Conservation (phyloP, 2,329 filamentous ascomycete genomes). For the Pseudopithomyces chartarum region DNA sequence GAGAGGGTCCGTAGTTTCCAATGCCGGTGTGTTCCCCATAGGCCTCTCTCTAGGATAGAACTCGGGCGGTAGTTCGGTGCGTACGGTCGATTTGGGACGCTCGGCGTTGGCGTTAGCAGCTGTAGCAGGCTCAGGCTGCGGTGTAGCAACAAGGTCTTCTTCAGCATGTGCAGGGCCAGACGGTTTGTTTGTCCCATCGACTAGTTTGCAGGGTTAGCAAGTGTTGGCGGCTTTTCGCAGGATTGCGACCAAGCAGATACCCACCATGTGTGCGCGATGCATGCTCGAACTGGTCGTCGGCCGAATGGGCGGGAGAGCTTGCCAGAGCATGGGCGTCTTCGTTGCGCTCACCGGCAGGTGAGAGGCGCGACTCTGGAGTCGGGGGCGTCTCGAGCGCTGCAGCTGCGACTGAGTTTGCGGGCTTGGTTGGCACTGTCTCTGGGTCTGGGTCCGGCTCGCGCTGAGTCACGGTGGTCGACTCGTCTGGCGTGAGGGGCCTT, state of each 20-base stretch:
- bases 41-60: conserved; percentile 40
- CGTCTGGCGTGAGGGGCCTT: conserved; percentile 35
- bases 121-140: conserved; percentile 7
- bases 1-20: conserved; percentile 19
- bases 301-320: conserved; percentile 21
- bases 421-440: conserved; percentile 8
- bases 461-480: conserved; percentile 24
- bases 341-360: conserved; percentile 18
- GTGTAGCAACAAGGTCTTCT: conserved; percentile 1
- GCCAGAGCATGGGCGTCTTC: conserved; percentile 14
- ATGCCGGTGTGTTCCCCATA: conserved; percentile 27
- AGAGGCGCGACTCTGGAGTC: conserved; percentile 36
- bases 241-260: conserved; percentile 10
- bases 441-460: conserved; percentile 19
- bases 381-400: conserved; percentile 22
- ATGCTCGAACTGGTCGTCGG: conserved; percentile 20
- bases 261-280: conserved; percentile 23
- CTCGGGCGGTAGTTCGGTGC: conserved; percentile 40
- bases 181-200: conserved; percentile 1
- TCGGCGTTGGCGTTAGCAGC: conserved; percentile 30
- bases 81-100: conserved; percentile 27
- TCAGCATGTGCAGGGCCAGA: not conserved
- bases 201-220: conserved; percentile 7
- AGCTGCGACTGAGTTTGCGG: conserved; percentile 17
- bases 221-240: not conserved